Percentiles rank a stretch among this genome's conserved stretches.
Conservation (phyloP, 441 rosid genomes). For the Hura crepitans region DNA sequence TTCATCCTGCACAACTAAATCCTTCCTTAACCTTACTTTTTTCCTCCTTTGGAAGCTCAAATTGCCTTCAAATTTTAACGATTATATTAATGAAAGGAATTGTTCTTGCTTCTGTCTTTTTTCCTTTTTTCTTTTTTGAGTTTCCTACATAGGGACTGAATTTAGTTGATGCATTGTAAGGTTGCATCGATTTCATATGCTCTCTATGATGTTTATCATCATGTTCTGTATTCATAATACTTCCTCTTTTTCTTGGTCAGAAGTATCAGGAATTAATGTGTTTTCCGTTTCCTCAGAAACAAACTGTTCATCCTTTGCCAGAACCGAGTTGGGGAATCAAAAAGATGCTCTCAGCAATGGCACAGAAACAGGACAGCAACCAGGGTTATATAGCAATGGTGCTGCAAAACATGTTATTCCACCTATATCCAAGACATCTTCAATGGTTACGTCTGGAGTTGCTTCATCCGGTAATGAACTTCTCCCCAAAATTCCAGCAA, state of each 20-base stretch:
- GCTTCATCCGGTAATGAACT: constrained; percentile 29
- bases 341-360: constrained; percentile 38
- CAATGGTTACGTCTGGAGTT: constrained; percentile 23
- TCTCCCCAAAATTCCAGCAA: constrained; percentile 30
- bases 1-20: no score
- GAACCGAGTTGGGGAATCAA: constrained; percentile 48
- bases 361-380: constrained; percentile 44
- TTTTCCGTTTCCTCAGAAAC: constrained; percentile 45
- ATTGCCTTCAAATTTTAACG: not conserved
- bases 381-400: constrained; percentile 41
- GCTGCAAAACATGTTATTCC: constrained; percentile 33
- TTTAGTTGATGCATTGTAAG: not conserved
- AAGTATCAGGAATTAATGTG: constrained; percentile 12
- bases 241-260: constrained; percentile 3
- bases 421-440: constrained; percentile 32
- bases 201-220: not conserved
- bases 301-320: constrained; percentile 56
- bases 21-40: not conserved
- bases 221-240: not conserved
- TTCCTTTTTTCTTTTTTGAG: not conserved
- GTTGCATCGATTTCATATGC: not conserved
- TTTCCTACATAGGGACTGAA: not conserved
- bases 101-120: not conserved
- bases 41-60: not conserved
- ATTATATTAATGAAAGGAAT: not conserved